Evolutionary conservation across 495 filamentous ascomycete species (phyloP).

Genomic region (Penicillium desertorum): DNA sequence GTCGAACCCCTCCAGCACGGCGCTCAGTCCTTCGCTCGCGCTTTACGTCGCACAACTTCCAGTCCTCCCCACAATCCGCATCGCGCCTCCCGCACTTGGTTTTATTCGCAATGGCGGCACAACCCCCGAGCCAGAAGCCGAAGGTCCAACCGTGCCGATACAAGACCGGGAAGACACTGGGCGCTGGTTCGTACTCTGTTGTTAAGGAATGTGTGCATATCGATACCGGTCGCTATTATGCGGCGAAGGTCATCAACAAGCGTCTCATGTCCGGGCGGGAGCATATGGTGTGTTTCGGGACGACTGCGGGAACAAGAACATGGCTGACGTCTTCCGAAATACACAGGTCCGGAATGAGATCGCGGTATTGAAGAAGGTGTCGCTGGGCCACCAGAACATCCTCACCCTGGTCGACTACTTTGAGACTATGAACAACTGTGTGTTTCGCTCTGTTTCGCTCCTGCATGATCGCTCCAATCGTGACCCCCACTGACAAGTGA

Average conservation of each 20-base stretch:
- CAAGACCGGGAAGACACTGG: conserved; percentile 97
- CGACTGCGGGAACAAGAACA: not conserved
- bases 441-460: conserved; percentile 28
- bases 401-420: conserved; percentile 98
- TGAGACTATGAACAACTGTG: conserved; percentile 97
- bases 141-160: conserved; percentile 82
- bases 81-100: conserved; percentile 12
- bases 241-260: conserved; percentile 99
- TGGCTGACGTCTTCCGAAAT: not conserved
- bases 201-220: conserved; percentile 99
- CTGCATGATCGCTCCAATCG: not conserved
- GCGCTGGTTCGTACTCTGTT: conserved; percentile 94
- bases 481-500: conserved; percentile 3
- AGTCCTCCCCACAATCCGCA: not conserved
- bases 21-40: conserved; percentile 1
- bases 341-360: conserved; percentile 93
- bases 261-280: conserved; percentile 94
- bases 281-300: conserved; percentile 73
- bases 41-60: not conserved
- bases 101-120: conserved; percentile 38
- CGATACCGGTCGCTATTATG: conserved; percentile 96
- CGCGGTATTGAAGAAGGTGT: conserved; percentile 91
- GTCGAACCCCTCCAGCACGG: too few species aligned
- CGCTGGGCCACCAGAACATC: conserved; percentile 98
- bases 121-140: conserved; percentile 46